These are phyloP conservation scores for Fomes fomentarius DNA, from an alignment of 1,284 basidiomycete genomes.

Conservation along the genomic window DNA sequence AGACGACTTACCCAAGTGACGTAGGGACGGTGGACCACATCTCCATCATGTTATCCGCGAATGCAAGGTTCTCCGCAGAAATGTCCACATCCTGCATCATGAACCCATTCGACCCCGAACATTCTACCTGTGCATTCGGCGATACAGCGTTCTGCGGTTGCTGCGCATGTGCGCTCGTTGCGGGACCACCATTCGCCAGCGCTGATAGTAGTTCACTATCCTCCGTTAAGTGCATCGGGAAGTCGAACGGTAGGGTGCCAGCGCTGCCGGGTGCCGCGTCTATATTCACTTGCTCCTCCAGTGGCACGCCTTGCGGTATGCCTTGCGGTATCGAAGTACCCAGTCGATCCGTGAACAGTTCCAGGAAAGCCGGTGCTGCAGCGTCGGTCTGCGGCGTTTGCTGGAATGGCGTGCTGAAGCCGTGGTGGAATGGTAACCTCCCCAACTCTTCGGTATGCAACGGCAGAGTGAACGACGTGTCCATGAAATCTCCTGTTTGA, in stretches of 20 bases:
- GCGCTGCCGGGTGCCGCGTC: too few relatives aligned
- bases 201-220: conserved; percentile 9
- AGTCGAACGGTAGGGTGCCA: not conserved
- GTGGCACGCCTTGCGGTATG: too few relatives aligned
- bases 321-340: too few relatives aligned
- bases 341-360: too few relatives aligned
- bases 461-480: conserved; percentile 15
- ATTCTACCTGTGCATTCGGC: not conserved
- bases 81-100: conserved; percentile 2
- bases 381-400: too few relatives aligned
- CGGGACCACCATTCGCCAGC: too few relatives aligned
- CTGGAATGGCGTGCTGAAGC: conserved; percentile 19
- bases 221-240: conserved; percentile 1
- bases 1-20: conserved; percentile 6
- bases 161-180: too few relatives aligned
- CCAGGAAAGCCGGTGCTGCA: too few relatives aligned
- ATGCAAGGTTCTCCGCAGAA: conserved; percentile 6
- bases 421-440: conserved; percentile 16
- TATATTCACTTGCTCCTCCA: too few relatives aligned
- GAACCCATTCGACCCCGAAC: not conserved
- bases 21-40: conserved; percentile 11
- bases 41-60: conserved; percentile 11
- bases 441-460: conserved; percentile 20
- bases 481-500: not conserved
- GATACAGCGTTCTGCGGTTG: not conserved